phyloP scores from a whole-genome alignment of 78 protist species.

The Dictyostelium intermedium region DNA sequence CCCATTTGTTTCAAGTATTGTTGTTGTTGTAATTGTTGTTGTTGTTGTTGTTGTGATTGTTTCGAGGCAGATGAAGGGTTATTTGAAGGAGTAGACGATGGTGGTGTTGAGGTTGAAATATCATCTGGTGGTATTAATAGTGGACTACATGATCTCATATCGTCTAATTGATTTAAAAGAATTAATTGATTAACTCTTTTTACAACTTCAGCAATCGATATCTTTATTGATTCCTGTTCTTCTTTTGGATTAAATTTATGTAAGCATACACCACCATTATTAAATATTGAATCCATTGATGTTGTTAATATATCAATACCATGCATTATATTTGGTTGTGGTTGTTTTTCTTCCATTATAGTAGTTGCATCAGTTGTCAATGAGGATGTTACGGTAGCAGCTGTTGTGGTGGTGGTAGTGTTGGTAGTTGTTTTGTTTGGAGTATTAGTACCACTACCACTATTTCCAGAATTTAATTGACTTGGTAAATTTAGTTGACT shows the following conservation, averaged over 20 bases:
- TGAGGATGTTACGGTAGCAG: neutral
- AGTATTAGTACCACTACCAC: slow-evolving; percentile 1
- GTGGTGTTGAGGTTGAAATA: neutral
- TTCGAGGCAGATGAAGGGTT: neutral
- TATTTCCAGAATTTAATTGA: neutral
- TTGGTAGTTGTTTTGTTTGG: neutral
- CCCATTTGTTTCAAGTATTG: neutral
- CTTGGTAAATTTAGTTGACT: neutral
- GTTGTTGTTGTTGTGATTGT: neutral
- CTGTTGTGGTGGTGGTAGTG: neutral
- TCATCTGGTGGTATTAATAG: slow-evolving; percentile 50
- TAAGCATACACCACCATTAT: neutral
- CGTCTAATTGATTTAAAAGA: slow-evolving; percentile 50
- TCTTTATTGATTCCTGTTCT: neutral
- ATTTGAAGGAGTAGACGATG: neutral
- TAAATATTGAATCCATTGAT: slow-evolving; percentile 28
- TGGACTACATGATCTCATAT: slow-evolving; percentile 32
- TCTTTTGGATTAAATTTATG: slow-evolving; percentile 16
- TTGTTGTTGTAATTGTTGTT: neutral
- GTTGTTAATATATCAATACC: slow-evolving; percentile 24
- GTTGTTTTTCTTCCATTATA: neutral
- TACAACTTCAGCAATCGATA: slow-evolving; percentile 17
- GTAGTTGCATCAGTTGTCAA: neutral
- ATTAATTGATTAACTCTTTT: slow-evolving; percentile 69
- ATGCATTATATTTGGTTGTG: slow-evolving; percentile 8